Conservation (phyloP, 1,139 yeast species). For the Trichomonascaceae sp. region DNA sequence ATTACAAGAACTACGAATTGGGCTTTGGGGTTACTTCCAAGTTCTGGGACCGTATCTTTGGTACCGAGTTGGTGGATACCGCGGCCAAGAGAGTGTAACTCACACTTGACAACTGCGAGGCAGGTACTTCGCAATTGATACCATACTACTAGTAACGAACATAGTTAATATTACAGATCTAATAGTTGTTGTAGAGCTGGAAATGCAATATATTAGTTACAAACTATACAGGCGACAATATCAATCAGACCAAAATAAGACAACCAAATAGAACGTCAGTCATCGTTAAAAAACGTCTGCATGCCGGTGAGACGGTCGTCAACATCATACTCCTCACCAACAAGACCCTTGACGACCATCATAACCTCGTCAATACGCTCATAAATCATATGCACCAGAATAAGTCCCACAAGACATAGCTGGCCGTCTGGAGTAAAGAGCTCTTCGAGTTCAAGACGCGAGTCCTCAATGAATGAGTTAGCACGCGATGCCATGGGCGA, state of each 20-base stretch:
- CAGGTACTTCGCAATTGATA: too few relatives aligned
- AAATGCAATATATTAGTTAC: too few relatives aligned
- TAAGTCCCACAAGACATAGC: slow-evolving; percentile 15
- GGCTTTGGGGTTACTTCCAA: slow-evolving; percentile 93
- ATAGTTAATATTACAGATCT: too few relatives aligned
- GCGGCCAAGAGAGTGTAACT: neutral
- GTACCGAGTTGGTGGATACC: slow-evolving; percentile 39
- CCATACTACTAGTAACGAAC: too few relatives aligned
- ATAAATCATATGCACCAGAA: slow-evolving; percentile 16
- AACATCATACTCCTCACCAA: slow-evolving; percentile 20
- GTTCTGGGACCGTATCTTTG: slow-evolving; percentile 89
- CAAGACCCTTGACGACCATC: slow-evolving; percentile 17
- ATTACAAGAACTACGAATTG: slow-evolving; percentile 87
- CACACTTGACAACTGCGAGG: too few relatives aligned
- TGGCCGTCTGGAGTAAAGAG: slow-evolving; percentile 13
- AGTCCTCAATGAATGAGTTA: slow-evolving; percentile 1
- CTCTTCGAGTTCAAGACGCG: neutral
- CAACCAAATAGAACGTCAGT: too few relatives aligned
- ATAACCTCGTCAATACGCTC: slow-evolving; percentile 17
- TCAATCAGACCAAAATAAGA: too few relatives aligned
- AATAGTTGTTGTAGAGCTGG: too few relatives aligned
- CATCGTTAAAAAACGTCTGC: too few relatives aligned
- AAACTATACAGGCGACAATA: too few relatives aligned
- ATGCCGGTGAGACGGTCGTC: too few relatives aligned
- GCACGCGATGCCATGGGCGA: neutral